Percentiles rank a stretch among this genome's conserved stretches.
phyloP scores from a whole-genome alignment of 2,329 filamentous ascomycete genomes.

The Metarhizium album region DNA sequence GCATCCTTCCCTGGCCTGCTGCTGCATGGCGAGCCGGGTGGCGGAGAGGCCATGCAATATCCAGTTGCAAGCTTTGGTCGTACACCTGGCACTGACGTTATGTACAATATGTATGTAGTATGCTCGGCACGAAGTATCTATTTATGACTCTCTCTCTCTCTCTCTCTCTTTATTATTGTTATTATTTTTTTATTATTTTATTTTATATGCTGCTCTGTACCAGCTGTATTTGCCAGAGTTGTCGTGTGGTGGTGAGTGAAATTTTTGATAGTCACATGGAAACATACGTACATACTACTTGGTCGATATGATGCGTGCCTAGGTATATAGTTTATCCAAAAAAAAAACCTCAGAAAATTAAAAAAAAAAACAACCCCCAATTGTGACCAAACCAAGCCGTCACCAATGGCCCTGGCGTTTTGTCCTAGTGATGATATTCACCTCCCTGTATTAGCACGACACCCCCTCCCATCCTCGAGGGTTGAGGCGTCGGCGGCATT shows the following conservation, averaged over 20 bases:
- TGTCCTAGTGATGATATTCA: background rate
- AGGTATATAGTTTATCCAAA: background rate
- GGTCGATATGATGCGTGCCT: background rate
- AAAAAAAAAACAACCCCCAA: too few species aligned
- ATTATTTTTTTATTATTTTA: too few species aligned
- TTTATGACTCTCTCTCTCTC: too few species aligned
- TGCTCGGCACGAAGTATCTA: too few species aligned
- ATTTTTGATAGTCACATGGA: background rate
- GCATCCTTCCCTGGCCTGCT: conserved; percentile 1
- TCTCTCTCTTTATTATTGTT: too few species aligned
- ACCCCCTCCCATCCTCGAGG: background rate
- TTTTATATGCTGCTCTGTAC: too few species aligned
- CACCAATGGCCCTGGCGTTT: background rate
- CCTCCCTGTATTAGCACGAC: background rate
- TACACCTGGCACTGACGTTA: background rate
- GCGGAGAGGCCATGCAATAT: background rate
- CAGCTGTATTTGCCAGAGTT: background rate
- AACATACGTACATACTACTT: background rate
- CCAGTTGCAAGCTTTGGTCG: background rate
- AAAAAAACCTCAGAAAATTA: too few species aligned
- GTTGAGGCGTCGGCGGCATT: background rate
- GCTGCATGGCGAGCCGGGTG: conserved; percentile 3
- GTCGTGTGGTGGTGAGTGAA: background rate
- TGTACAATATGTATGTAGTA: background rate
- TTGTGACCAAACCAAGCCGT: background rate